A percentile compares a stretch with the other conserved stretches of the same genome.
phyloP scores from a whole-genome alignment of 2,329 filamentous ascomycete genomes.

The Chalaropsis ovoidea region DNA sequence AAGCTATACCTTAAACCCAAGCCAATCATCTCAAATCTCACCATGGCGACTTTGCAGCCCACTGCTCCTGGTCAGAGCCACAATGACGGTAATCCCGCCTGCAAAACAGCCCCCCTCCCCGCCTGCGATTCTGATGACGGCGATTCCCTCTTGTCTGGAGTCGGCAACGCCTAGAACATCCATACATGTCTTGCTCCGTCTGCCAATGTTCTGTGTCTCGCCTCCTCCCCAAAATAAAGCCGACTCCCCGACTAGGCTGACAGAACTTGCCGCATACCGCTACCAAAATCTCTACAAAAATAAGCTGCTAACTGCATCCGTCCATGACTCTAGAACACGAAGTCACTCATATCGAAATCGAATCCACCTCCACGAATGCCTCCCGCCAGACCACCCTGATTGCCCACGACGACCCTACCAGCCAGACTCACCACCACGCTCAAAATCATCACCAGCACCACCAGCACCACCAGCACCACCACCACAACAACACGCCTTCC shows the following conservation, averaged over 20 bases:
- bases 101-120: neutral
- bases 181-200: neutral
- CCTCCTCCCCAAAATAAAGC: neutral
- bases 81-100: slow-evolving; percentile 3
- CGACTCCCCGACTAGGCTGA: slow-evolving; percentile 8
- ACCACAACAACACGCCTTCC: neutral
- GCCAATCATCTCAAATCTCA: neutral
- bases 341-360: slow-evolving; percentile 17
- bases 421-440: neutral
- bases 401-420: slow-evolving; percentile 12
- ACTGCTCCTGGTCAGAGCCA: slow-evolving; percentile 5
- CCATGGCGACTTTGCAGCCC: neutral
- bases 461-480: too few species aligned
- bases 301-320: slow-evolving; percentile 11
- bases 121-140: neutral
- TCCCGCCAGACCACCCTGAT: slow-evolving; percentile 21
- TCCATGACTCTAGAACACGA: slow-evolving; percentile 13
- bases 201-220: neutral
- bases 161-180: neutral
- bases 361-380: slow-evolving; percentile 18
- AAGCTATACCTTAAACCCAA: neutral
- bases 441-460: slow-evolving; percentile 1
- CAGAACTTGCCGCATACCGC: neutral
- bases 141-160: neutral
- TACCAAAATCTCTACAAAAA: slow-evolving; percentile 10